Evolutionary conservation across 129 eudicot species (phyloP).

Genomic region (Gnaphalium uliginosum): DNA sequence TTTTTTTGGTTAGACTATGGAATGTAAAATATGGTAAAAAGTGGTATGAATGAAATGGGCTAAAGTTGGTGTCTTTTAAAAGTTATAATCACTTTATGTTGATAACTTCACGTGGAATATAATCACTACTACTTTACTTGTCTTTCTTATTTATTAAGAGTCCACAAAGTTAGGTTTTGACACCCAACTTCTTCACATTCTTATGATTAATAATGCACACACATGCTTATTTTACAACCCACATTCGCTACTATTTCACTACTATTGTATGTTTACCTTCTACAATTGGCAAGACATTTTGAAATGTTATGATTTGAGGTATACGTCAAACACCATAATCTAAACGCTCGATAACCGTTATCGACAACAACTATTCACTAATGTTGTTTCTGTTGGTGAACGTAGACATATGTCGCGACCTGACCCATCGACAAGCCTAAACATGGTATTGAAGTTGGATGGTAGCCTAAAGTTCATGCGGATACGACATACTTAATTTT

Average conservation of each 20-base stretch:
- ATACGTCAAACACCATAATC: neutral
- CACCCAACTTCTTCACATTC: constrained; percentile 28
- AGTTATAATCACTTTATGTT: constrained; percentile 37
- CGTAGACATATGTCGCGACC: too few species aligned
- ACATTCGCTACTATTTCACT: constrained; percentile 18
- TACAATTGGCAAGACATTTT: constrained; percentile 30
- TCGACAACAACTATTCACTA: neutral
- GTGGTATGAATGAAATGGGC: constrained; percentile 22
- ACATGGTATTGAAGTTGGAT: neutral
- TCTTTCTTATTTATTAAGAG: constrained; percentile 31
- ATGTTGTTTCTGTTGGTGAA: neutral
- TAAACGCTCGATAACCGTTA: neutral
- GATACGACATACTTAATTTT: too few species aligned
- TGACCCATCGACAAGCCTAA: too few species aligned
- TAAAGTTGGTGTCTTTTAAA: constrained; percentile 28
- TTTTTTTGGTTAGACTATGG: constrained; percentile 10
- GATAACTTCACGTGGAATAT: constrained; percentile 25
- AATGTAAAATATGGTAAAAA: constrained; percentile 23
- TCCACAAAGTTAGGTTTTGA: constrained; percentile 34
- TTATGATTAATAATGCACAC: constrained; percentile 19
- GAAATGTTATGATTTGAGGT: neutral
- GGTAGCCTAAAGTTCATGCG: neutral
- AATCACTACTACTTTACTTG: constrained; percentile 11
- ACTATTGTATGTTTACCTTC: constrained; percentile 13
- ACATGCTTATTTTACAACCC: constrained; percentile 39